Evolutionary conservation across 1,284 basidiomycete genomes (phyloP).

Genomic region (Leccinum fallax): DNA sequence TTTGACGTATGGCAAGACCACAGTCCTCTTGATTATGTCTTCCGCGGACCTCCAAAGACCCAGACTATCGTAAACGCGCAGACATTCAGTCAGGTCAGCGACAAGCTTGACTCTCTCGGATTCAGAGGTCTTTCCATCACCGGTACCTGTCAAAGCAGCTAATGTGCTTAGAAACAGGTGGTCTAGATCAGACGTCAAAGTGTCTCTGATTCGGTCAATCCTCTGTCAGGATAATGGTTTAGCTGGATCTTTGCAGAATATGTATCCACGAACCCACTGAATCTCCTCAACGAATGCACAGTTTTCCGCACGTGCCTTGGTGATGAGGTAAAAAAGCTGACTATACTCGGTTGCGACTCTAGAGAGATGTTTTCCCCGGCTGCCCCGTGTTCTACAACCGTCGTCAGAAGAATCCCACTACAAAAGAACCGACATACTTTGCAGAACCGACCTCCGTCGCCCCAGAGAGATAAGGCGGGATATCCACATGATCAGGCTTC

Average conservation of each 20-base stretch:
- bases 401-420: constrained; percentile 1
- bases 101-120: constrained; percentile 64
- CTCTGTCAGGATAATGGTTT: constrained; percentile 50
- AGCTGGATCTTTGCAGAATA: constrained; percentile 12
- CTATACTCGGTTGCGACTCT: constrained; percentile 90
- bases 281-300: constrained; percentile 82
- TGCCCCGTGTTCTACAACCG: constrained; percentile 53
- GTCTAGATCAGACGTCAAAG: constrained; percentile 83
- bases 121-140: constrained; percentile 51
- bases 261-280: constrained; percentile 73
- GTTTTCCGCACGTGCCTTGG: constrained; percentile 75
- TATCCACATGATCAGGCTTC: constrained; percentile 26
- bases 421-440: constrained; percentile 24
- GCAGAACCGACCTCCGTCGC: constrained; percentile 19
- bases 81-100: constrained; percentile 73
- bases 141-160: constrained; percentile 47
- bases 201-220: constrained; percentile 77
- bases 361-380: constrained; percentile 80
- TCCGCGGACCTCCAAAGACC: constrained; percentile 85
- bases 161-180: constrained; percentile 70
- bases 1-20: constrained; percentile 75
- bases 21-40: constrained; percentile 72
- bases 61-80: constrained; percentile 82
- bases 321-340: constrained; percentile 88
- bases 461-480: constrained; percentile 30